phyloP scores from a whole-genome alignment of 2,329 filamentous ascomycete genomes.

The Byssothecium circinans region DNA sequence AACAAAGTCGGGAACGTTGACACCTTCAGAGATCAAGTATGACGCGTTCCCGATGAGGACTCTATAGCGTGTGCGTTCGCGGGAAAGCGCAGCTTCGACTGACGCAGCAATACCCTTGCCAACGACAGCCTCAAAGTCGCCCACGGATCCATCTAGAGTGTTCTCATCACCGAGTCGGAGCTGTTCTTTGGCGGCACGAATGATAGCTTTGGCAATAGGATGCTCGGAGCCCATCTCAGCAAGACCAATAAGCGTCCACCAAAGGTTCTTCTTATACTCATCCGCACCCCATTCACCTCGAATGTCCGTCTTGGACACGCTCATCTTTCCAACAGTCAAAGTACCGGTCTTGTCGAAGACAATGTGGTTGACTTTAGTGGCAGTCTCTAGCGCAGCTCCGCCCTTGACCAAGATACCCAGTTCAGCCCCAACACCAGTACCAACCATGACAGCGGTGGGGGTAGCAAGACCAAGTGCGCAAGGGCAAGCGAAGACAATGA shows the following conservation, averaged over 20 bases:
- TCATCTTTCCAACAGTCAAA: slow-evolving; percentile 94
- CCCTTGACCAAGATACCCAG: slow-evolving; percentile 98
- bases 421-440: slow-evolving; percentile 93
- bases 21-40: slow-evolving; percentile 71
- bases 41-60: slow-evolving; percentile 82
- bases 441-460: slow-evolving; percentile 97
- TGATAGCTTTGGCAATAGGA: slow-evolving; percentile 87
- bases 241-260: slow-evolving; percentile 97
- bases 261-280: slow-evolving; percentile 71
- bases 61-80: slow-evolving; percentile 71
- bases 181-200: slow-evolving; percentile 72
- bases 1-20: slow-evolving; percentile 62
- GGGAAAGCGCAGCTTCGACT: slow-evolving; percentile 72
- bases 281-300: slow-evolving; percentile 69
- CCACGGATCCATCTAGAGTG: slow-evolving; percentile 78
- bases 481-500: slow-evolving; percentile 97
- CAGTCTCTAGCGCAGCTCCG: slow-evolving; percentile 85
- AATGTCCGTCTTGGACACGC: slow-evolving; percentile 72
- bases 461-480: slow-evolving; percentile 95
- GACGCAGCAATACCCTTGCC: slow-evolving; percentile 82
- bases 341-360: slow-evolving; percentile 97
- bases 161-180: slow-evolving; percentile 72
- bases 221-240: slow-evolving; percentile 96
- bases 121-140: slow-evolving; percentile 80
- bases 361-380: slow-evolving; percentile 85